These are phyloP conservation scores for Lecanosticta acicola DNA, from an alignment of 2,329 filamentous ascomycete genomes.

Conservation along the genomic window DNA sequence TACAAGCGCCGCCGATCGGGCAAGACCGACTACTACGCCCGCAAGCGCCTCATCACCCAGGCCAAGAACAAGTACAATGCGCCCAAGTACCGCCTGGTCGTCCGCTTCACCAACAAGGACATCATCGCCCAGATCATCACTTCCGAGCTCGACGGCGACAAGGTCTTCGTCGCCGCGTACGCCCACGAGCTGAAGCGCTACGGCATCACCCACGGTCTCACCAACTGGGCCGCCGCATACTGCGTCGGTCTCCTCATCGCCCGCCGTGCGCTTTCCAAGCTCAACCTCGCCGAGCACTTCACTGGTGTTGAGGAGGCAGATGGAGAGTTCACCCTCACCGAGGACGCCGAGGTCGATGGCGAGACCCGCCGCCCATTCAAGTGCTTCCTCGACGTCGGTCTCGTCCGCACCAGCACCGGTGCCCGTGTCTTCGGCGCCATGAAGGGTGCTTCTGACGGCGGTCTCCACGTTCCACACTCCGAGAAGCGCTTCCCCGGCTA, in stretches of 20 bases:
- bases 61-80: constrained; percentile 99
- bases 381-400: constrained; percentile 96
- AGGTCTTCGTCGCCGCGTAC: constrained; percentile 90
- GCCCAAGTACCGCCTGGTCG: constrained; percentile 98
- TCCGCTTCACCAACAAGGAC: constrained; percentile 80
- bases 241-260: constrained; percentile 93
- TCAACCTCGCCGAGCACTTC: constrained; percentile 89
- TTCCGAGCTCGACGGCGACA: constrained; percentile 95
- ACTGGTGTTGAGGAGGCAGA: constrained; percentile 92
- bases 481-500: constrained; percentile 99
- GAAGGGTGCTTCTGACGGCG: constrained; percentile 99
- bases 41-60: constrained; percentile 99
- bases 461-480: constrained; percentile 94
- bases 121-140: constrained; percentile 96
- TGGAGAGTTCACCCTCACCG: constrained; percentile 93
- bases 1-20: constrained; percentile 94
- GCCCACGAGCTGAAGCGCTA: constrained; percentile 96
- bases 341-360: constrained; percentile 84
- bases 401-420: constrained; percentile 94
- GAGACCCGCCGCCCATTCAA: constrained; percentile 96
- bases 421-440: constrained; percentile 95
- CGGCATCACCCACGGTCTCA: constrained; percentile 95
- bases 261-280: constrained; percentile 94
- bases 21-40: constrained; percentile 99
- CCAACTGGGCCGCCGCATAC: constrained; percentile 99